phyloP scores from a whole-genome alignment of 1,284 basidiomycete species.

The Malassezia restricta region DNA sequence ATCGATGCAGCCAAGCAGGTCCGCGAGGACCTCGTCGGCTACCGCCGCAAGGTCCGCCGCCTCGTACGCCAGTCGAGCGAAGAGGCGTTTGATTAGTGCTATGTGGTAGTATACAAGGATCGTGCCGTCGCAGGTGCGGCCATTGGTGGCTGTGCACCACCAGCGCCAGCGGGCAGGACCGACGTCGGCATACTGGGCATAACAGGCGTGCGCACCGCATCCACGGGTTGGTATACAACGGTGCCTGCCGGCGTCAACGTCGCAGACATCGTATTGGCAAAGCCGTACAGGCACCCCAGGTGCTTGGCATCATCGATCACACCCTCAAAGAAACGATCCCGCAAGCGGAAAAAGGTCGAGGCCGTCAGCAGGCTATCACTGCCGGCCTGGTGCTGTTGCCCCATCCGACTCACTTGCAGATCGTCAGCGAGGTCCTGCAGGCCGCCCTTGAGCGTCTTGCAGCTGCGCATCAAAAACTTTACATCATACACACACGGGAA shows the following conservation, averaged over 20 bases:
- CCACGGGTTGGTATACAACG: slow-evolving; percentile 4
- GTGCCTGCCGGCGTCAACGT: background rate
- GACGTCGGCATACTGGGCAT: background rate
- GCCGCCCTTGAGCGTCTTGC: slow-evolving; percentile 82
- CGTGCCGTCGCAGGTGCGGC: background rate
- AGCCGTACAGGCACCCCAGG: slow-evolving; percentile 40
- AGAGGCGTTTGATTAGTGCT: slow-evolving; percentile 21
- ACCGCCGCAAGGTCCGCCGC: slow-evolving; percentile 42
- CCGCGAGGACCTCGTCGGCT: slow-evolving; percentile 37
- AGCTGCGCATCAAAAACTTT: slow-evolving; percentile 82
- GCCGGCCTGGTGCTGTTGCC: slow-evolving; percentile 86
- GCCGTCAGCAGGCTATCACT: slow-evolving; percentile 88
- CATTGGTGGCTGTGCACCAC: background rate
- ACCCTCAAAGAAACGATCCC: slow-evolving; percentile 77
- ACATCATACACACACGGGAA: slow-evolving; percentile 96
- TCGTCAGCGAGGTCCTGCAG: slow-evolving; percentile 93
- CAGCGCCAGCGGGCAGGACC: background rate
- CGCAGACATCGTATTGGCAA: slow-evolving; percentile 20
- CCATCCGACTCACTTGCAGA: slow-evolving; percentile 74
- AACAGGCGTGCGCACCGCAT: slow-evolving; percentile 1
- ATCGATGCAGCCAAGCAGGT: slow-evolving; percentile 61
- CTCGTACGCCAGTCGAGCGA: slow-evolving; percentile 42
- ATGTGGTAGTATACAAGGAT: background rate
- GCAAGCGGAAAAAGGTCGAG: slow-evolving; percentile 89
- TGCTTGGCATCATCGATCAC: slow-evolving; percentile 55